These are phyloP conservation scores for Lichtheimia corymbifera DNA, from an alignment of 371 early-diverging fungal species.

Conservation along the genomic window DNA sequence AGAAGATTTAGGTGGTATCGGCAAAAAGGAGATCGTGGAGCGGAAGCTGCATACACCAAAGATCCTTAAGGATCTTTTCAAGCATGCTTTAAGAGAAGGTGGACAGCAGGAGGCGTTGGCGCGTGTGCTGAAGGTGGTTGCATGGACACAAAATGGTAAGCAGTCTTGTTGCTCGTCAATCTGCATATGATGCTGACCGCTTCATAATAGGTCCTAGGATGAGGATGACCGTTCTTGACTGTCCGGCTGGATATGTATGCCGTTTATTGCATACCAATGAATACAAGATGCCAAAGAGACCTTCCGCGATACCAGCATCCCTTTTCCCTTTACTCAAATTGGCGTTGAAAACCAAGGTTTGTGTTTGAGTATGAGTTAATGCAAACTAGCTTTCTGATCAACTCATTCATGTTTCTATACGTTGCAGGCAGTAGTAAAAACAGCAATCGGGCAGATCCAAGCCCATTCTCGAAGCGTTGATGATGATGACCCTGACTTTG, in stretches of 20 bases:
- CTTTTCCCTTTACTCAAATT: constrained; percentile 1
- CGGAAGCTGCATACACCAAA: constrained; percentile 1
- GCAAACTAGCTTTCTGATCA: too few relatives aligned
- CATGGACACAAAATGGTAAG: background rate
- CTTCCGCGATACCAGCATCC: background rate
- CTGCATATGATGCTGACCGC: background rate
- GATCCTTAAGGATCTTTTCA: constrained; percentile 5
- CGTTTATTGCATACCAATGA: constrained; percentile 1
- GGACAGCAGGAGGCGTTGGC: background rate
- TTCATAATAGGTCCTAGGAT: background rate
- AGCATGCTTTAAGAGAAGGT: background rate
- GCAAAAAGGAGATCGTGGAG: constrained; percentile 9
- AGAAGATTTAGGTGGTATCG: constrained; percentile 1
- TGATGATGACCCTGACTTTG: too few relatives aligned
- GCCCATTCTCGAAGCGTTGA: too few relatives aligned
- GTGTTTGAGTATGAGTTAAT: background rate
- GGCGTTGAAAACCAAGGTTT: constrained; percentile 1
- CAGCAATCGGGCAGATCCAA: too few relatives aligned
- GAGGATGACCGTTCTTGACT: background rate
- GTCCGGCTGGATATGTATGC: constrained; percentile 6
- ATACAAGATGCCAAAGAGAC: background rate
- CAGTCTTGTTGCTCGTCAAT: background rate
- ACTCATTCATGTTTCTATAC: too few relatives aligned
- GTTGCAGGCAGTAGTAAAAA: too few relatives aligned
- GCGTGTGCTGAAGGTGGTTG: background rate